These are phyloP conservation scores for Coprinopsis cinerea DNA, from an alignment of 768 basidiomycete species.

Conservation along the genomic window DNA sequence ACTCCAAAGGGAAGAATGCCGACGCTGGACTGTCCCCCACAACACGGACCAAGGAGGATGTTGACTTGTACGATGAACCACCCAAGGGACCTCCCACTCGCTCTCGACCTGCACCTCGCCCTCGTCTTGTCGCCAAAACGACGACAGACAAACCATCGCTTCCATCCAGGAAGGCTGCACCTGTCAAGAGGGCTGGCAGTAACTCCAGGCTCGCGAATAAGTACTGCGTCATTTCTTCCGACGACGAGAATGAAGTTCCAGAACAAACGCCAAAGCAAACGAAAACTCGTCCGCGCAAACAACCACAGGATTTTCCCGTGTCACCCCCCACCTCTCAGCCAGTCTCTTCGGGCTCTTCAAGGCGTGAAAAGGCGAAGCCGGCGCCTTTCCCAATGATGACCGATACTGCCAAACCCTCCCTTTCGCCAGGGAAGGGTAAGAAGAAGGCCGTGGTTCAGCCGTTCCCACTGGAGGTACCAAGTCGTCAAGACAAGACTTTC, in stretches of 20 bases:
- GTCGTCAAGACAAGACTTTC: constrained; percentile 4
- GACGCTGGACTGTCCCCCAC: neutral
- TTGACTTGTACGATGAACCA: too few species aligned
- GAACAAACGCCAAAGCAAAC: neutral
- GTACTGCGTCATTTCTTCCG: constrained; percentile 5
- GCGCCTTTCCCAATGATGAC: neutral
- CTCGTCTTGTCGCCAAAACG: neutral
- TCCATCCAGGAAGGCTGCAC: too few species aligned
- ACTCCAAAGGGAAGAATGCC: constrained; percentile 1
- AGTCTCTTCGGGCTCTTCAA: neutral
- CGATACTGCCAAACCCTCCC: too few species aligned
- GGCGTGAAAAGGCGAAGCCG: neutral
- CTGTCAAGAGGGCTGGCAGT: too few species aligned
- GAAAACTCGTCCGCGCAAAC: too few species aligned
- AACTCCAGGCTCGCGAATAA: too few species aligned
- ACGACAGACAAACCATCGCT: neutral
- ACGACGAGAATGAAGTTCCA: neutral
- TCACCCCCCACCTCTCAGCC: neutral
- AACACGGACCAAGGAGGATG: neutral
- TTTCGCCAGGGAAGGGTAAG: neutral
- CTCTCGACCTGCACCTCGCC: neutral
- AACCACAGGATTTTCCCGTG: constrained; percentile 12
- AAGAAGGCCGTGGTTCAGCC: neutral
- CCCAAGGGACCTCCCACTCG: too few species aligned
- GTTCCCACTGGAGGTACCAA: neutral